Evolutionary conservation across 371 early-diverging fungal species (phyloP), one percentile per base, ranked within the genome.

Genomic region (Pancytospora epiphaga): DNA sequence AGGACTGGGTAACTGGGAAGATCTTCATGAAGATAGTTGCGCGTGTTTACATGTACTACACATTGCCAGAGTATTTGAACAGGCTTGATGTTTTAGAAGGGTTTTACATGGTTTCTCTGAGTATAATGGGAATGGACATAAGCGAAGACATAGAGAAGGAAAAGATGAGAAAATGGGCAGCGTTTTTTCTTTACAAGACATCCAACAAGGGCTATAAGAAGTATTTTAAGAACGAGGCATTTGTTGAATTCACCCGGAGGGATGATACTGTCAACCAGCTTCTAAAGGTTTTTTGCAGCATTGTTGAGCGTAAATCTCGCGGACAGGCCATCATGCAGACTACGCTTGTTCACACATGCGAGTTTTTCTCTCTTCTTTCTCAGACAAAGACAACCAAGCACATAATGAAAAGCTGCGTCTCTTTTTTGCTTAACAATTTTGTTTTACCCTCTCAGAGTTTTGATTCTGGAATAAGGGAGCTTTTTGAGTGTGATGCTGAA

Each of bases 171-270:
- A 80, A 82, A 57, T 78, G 78, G 82, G 62, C 80, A 1, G 32
- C 65, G 3, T 39, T 38, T 34, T 73, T 82, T 52, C 25, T 82
- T 22, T 70, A 73, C 62, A 80, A 73, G 49, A 58, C 67, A 1
- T 32, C 70, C 18, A 70, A 76, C 22, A 79, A 78, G 61, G 78
- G 75, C 0, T 32, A 72, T 39, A 82, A 75, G 58, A 82, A 78
- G 72, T 78, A 70, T 51, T 72, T 72, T 51, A 79, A 78, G 56
- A 70, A 72, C 32, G 18, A 18, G 32, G 66, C 71, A 12, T 36
- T 78, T 30, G 30, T 47, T 32, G 54, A 63, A 3, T 73, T 52
- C 49, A 56, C 74, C 1, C 33, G 25, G 19, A 60, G 66, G 19
- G 19, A 47, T 3, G 18, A 32, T 47, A 70, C 50, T 12, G 56